Percentiles rank a stretch among this genome's conserved stretches.
Conservation (phyloP, 2,329 filamentous ascomycete species). For the Colletotrichum chlorophyti region DNA sequence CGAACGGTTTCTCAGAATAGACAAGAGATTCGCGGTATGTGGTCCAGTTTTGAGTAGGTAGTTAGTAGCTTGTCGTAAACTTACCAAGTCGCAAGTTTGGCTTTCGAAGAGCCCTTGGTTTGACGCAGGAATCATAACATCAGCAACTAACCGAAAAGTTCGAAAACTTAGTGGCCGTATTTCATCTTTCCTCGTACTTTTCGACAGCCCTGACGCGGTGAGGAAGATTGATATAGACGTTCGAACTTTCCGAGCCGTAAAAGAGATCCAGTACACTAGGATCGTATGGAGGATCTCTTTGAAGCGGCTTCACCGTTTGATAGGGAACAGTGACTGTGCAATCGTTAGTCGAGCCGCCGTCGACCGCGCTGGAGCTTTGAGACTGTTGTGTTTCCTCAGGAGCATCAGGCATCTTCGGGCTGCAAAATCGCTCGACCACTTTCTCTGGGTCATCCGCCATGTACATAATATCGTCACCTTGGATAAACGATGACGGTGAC, state of each 20-base stretch:
- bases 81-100: too few relatives aligned
- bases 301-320: constrained; percentile 30
- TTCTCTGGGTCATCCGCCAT: background rate
- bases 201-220: constrained; percentile 35
- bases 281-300: constrained; percentile 28
- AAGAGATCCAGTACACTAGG: constrained; percentile 32
- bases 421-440: too few relatives aligned
- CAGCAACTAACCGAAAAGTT: background rate
- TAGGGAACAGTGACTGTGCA: background rate
- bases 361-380: background rate
- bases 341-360: background rate
- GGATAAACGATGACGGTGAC: too few relatives aligned
- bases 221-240: constrained; percentile 32
- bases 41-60: too few relatives aligned
- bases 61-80: too few relatives aligned
- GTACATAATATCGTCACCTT: background rate
- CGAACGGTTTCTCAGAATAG: too few relatives aligned
- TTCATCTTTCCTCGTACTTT: constrained; percentile 32
- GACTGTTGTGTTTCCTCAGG: too few relatives aligned
- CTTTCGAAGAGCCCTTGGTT: background rate
- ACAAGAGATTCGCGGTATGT: too few relatives aligned
- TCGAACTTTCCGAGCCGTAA: constrained; percentile 7
- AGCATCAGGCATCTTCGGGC: too few relatives aligned
- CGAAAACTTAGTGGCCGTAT: background rate
- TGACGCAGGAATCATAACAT: too few relatives aligned